Conservation (phyloP, 177 flowering plant genomes). For the Vitis hybrid region DNA sequence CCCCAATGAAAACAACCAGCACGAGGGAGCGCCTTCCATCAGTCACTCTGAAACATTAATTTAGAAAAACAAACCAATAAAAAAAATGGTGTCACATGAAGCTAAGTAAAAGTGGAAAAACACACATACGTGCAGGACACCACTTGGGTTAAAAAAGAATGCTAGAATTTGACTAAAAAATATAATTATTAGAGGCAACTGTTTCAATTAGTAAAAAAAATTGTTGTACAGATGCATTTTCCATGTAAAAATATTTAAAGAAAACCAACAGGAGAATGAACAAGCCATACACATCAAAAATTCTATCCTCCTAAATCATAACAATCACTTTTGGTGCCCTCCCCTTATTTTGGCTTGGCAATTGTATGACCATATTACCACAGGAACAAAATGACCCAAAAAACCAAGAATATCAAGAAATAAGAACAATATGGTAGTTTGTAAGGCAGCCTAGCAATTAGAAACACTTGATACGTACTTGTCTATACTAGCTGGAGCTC, state of each 20-base stretch:
- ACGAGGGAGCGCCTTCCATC: slow-evolving; percentile 88
- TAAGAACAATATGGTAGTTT: neutral
- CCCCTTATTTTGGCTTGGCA: no score
- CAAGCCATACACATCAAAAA: no score
- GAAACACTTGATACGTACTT: slow-evolving; percentile 34
- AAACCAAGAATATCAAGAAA: slow-evolving; percentile 1
- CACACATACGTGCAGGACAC: no score
- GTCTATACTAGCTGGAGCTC: slow-evolving; percentile 37
- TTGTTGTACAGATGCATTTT: no score
- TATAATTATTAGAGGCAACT: no score
- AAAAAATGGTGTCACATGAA: neutral
- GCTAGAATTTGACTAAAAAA: no score
- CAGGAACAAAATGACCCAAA: neutral
- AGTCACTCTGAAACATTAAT: slow-evolving; percentile 39
- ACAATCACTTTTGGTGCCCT: no score
- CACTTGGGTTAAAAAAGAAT: neutral
- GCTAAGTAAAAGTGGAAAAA: no score
- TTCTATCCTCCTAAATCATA: no score
- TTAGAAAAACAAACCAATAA: neutral
- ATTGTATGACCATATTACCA: neutral
- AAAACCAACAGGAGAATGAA: no score
- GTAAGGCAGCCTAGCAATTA: neutral
- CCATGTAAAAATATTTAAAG: no score
- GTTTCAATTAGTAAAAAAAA: no score
- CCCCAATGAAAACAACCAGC: slow-evolving; percentile 92